A percentile compares a stretch with the other conserved stretches of the same genome.
These are phyloP conservation scores for Puccinia horiana DNA, from an alignment of 1,284 basidiomycete species.

Conservation along the genomic window DNA sequence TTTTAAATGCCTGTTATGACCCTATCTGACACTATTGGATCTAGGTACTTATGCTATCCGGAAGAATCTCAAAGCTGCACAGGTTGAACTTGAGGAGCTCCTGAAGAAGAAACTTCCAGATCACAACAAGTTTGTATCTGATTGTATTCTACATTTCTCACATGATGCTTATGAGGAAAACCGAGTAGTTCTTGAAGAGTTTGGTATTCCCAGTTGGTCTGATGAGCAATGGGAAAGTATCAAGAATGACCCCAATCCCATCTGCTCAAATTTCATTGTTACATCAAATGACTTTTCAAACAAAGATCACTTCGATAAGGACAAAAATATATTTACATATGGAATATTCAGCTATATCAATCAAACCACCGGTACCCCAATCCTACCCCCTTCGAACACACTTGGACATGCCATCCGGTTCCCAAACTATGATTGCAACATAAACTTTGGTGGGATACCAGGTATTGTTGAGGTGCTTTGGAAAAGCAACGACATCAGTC, in stretches of 20 bases:
- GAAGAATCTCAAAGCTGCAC: background rate
- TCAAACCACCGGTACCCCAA: background rate
- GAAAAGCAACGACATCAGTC: too few relatives aligned
- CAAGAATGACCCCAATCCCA: background rate
- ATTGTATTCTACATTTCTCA: background rate
- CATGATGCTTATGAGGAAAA: background rate
- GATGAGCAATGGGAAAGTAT: background rate
- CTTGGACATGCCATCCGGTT: background rate
- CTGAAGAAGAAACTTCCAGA: background rate
- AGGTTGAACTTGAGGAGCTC: background rate
- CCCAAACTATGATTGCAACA: conserved; percentile 8
- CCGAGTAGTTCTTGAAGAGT: background rate
- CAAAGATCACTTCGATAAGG: background rate
- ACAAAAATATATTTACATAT: conserved; percentile 7
- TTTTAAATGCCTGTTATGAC: background rate
- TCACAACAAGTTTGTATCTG: background rate
- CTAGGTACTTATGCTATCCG: background rate
- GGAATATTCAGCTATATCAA: conserved; percentile 11
- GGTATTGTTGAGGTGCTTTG: conserved; percentile 9
- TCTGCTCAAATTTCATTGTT: background rate
- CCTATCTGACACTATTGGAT: background rate
- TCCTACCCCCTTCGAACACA: background rate
- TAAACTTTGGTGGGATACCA: background rate
- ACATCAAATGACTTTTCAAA: background rate
- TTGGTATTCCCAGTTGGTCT: conserved; percentile 21